Evolutionary conservation across 345 rosid species (phyloP).

Genomic region (Gossypium thurberi): DNA sequence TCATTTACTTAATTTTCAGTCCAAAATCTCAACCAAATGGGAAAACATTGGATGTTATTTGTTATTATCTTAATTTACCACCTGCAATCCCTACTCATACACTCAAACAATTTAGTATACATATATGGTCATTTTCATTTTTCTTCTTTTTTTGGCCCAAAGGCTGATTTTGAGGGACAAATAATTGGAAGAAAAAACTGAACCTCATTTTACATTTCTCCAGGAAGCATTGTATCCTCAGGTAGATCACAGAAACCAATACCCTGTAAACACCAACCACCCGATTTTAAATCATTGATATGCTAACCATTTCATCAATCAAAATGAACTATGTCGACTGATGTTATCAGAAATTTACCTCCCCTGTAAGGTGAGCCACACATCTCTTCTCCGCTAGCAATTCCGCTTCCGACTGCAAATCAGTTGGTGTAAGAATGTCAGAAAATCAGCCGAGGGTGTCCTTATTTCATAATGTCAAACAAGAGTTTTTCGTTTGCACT

Average conservation of each 20-base stretch:
- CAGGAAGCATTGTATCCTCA: constrained; percentile 98
- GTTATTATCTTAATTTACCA: not conserved
- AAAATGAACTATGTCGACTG: not conserved
- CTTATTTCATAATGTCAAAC: not conserved
- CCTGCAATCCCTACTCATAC: not conserved
- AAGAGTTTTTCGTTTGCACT: not conserved
- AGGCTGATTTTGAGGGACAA: constrained; percentile 4
- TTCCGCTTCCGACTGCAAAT: constrained; percentile 75
- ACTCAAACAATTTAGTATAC: not conserved
- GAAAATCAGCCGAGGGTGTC: not conserved
- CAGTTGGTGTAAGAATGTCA: not conserved
- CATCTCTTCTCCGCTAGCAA: constrained; percentile 88
- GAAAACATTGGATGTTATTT: not conserved
- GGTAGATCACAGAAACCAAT: constrained; percentile 84
- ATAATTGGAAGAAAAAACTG: constrained; percentile 8
- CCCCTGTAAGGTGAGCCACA: constrained; percentile 96
- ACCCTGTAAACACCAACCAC: constrained; percentile 48
- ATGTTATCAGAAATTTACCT: constrained; percentile 35
- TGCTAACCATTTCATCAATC: not conserved
- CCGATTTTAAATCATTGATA: constrained; percentile 4
- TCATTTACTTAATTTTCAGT: not conserved
- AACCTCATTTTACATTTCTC: constrained; percentile 59
- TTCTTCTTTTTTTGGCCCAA: constrained; percentile 9
- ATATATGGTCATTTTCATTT: not conserved
- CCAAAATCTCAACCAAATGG: not conserved